Evolutionary conservation across 2,329 filamentous ascomycete genomes (phyloP), one percentile per base, ranked within the genome.

Genomic region (Leptodontidium sp.): DNA sequence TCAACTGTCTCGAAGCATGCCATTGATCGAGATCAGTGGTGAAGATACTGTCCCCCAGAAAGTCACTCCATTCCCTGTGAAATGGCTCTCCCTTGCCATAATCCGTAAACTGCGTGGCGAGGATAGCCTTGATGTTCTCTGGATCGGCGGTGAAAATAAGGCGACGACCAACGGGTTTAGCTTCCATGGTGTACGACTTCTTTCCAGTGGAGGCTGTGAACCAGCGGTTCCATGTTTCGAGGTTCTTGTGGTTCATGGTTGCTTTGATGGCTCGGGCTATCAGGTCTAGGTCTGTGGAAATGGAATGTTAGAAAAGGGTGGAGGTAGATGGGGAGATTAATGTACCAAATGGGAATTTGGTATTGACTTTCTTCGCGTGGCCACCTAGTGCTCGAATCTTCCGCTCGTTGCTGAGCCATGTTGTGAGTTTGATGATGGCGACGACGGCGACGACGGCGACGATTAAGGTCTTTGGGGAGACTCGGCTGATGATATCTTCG

Each of bases 81-180:
- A 97, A 97, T 26, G 84, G 80, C 70, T 88, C 81, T 7, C 94
- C 93, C 78, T 97, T 94, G 75, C 94, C 94, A 77, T 90, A 98
- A 77, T 97, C 92, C 50, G 82, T 81, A 77, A 98, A 98, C 77
- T 97, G 93, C 1, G 91, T 91, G 0, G 94, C 92, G n/a, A 98
- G 84, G 26, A 98, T 86, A 6, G 94, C 93, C 79, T 97, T 97
- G 82, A 97, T 91, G 77, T 97, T 97, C 76, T 97, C 93, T 0
- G 92, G 91, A 73, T 97, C 93, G 5, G 87, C 87, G 0, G 94
- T 97, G 76, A 96, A 85, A 68, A 97, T 79, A 9, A 70, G 55
- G 8, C 75, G 72, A 6, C 70, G 68, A 17, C 75, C 74, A 17
- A 63, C 74, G 12, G 71, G 72, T 8, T 52, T 43, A 12, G 82